A percentile compares a stretch with the other conserved stretches of the same genome.
Conservation (phyloP, 345 rosid genomes). For the Combretum micranthum region DNA sequence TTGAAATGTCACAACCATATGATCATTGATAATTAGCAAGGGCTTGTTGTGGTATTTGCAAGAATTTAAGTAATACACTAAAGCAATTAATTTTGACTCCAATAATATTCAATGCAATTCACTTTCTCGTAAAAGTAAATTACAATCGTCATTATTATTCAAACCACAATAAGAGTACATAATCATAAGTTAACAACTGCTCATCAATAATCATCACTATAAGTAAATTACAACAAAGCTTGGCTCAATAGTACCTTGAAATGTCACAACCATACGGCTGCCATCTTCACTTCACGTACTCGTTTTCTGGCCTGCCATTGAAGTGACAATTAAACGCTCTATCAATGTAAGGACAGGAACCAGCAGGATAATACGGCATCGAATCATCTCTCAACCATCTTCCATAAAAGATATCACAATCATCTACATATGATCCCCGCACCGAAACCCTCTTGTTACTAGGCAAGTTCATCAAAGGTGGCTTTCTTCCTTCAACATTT, state of each 20-base stretch:
- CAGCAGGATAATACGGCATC: constrained; percentile 62
- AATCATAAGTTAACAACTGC: too few species aligned
- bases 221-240: too few species aligned
- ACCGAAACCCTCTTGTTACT: constrained; percentile 4
- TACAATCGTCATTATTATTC: too few species aligned
- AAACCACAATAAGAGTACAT: too few species aligned
- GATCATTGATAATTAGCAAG: too few species aligned
- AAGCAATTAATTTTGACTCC: too few species aligned
- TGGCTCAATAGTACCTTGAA: constrained; percentile 40
- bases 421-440: neutral
- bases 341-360: constrained; percentile 79
- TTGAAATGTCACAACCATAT: too few species aligned
- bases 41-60: too few species aligned
- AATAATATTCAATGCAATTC: too few species aligned
- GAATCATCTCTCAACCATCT: constrained; percentile 66
- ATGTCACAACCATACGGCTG: constrained; percentile 68
- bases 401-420: constrained; percentile 73
- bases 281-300: constrained; percentile 73
- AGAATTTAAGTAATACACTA: too few species aligned
- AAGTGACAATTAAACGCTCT: constrained; percentile 63
- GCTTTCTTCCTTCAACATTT: constrained; percentile 15
- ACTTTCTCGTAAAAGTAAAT: too few species aligned
- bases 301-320: constrained; percentile 73
- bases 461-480: constrained; percentile 2
- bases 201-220: too few species aligned